Conservation (phyloP, 768 basidiomycete species). For the Xerocomus potaroensis region DNA sequence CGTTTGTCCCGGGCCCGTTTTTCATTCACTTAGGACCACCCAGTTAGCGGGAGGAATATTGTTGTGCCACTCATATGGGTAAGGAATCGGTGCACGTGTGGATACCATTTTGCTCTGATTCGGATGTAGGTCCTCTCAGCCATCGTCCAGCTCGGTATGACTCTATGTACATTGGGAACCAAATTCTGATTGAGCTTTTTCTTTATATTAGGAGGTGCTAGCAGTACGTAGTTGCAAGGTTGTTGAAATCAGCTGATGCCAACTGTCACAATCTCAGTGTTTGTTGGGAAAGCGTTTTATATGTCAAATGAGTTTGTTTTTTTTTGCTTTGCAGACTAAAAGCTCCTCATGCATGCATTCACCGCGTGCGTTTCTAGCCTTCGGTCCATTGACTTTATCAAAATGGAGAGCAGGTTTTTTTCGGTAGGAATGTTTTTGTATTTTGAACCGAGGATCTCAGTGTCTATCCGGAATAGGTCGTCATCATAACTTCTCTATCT, state of each 20-base stretch:
- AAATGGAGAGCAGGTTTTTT: not conserved
- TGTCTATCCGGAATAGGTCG: not conserved
- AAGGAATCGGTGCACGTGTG: not conserved
- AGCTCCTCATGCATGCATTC: not conserved
- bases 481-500: not conserved
- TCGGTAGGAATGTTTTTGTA: not conserved
- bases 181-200: not conserved
- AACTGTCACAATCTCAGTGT: not conserved
- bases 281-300: not conserved
- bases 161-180: not conserved
- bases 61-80: not conserved
- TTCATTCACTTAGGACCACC: not conserved
- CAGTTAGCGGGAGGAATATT: not conserved
- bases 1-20: not conserved
- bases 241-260: not conserved
- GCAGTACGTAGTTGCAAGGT: not conserved
- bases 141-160: constrained; percentile 4
- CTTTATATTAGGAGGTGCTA: not conserved
- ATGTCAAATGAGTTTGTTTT: not conserved
- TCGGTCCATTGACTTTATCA: not conserved
- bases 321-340: not conserved
- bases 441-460: not conserved
- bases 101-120: not conserved
- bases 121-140: not conserved
- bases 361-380: not conserved